Evolutionary conservation across 495 filamentous ascomycete species (phyloP).

Genomic region (Sordaria brevicollis): DNA sequence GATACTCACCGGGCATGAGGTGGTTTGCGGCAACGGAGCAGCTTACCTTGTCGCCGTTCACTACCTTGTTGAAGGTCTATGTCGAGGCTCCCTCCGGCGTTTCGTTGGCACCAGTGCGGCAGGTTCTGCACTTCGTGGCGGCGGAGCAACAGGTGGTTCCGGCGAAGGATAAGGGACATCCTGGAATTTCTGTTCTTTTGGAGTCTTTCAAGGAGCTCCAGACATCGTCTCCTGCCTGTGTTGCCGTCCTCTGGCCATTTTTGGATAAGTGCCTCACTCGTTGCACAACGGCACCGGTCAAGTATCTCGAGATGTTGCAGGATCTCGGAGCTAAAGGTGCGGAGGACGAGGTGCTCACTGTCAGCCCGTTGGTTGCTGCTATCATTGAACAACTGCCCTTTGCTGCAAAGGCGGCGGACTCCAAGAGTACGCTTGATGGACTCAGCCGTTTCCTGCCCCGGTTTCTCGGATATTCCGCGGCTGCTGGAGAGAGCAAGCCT

Average conservation of each 20-base stretch:
- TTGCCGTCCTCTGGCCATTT: conserved; percentile 44
- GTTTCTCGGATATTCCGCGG: conserved; percentile 37
- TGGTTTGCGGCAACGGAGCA: conserved; percentile 56
- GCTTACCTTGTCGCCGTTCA: conserved; percentile 50
- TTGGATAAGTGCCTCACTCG: conserved; percentile 71
- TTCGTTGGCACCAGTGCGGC: conserved; percentile 31
- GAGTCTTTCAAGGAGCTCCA: conserved; percentile 29
- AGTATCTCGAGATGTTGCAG: conserved; percentile 53
- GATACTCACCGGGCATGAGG: conserved; percentile 65
- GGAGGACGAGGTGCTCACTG: neutral
- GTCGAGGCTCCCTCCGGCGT: conserved; percentile 32
- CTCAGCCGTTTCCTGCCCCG: conserved; percentile 47
- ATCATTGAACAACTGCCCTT: conserved; percentile 74
- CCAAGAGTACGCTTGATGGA: conserved; percentile 20
- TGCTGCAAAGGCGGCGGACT: conserved; percentile 39
- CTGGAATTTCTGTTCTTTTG: conserved; percentile 45
- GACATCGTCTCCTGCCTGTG: neutral
- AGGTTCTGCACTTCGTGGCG: conserved; percentile 39
- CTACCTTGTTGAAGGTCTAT: conserved; percentile 47
- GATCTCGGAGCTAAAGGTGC: conserved; percentile 8
- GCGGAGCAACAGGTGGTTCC: conserved; percentile 40
- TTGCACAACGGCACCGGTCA: conserved; percentile 58
- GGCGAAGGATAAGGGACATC: conserved; percentile 17
- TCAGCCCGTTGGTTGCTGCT: conserved; percentile 47
- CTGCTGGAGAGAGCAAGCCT: conserved; percentile 28